These are phyloP conservation scores for Macrolepiota dolichaula DNA, from an alignment of 768 basidiomycete species.

Conservation along the genomic window DNA sequence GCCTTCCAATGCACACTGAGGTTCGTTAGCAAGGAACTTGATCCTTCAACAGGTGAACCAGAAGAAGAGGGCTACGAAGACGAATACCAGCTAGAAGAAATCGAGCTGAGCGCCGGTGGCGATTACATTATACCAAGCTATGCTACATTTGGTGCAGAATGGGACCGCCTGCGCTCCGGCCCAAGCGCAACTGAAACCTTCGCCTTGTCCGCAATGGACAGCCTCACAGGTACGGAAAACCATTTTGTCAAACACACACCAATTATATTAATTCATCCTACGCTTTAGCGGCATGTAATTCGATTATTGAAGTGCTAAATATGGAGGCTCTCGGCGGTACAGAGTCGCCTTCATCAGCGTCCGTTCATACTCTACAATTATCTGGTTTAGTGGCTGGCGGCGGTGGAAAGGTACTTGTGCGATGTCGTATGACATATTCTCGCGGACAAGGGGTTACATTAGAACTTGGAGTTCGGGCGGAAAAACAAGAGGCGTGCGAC, in stretches of 20 bases:
- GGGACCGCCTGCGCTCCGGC: slow-evolving; percentile 85
- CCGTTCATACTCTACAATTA: slow-evolving; percentile 92
- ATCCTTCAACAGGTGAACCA: slow-evolving; percentile 91
- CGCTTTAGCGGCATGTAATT: slow-evolving; percentile 85
- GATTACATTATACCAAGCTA: slow-evolving; percentile 98
- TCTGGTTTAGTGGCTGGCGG: slow-evolving; percentile 90
- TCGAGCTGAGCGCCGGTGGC: slow-evolving; percentile 86
- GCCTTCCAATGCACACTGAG: slow-evolving; percentile 91
- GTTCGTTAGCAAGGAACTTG: slow-evolving; percentile 96
- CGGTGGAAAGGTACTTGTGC: slow-evolving; percentile 92
- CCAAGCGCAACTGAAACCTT: slow-evolving; percentile 90
- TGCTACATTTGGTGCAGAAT: slow-evolving; percentile 87
- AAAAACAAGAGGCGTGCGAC: slow-evolving; percentile 81
- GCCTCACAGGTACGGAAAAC: slow-evolving; percentile 75
- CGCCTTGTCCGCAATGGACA: slow-evolving; percentile 86
- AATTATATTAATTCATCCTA: slow-evolving; percentile 15
- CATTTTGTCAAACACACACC: slow-evolving; percentile 2
- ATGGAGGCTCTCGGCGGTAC: slow-evolving; percentile 97
- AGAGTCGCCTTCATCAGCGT: slow-evolving; percentile 73
- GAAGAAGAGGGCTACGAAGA: slow-evolving; percentile 99
- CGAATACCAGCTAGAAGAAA: slow-evolving; percentile 96
- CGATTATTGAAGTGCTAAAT: slow-evolving; percentile 91
- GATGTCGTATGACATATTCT: slow-evolving; percentile 94
- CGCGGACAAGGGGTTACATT: slow-evolving; percentile 89
- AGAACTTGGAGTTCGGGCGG: slow-evolving; percentile 88